A percentile compares a stretch with the other conserved stretches of the same genome.
Evolutionary conservation across 2,329 filamentous ascomycete species (phyloP).

Genomic region (Cercospora sesami): DNA sequence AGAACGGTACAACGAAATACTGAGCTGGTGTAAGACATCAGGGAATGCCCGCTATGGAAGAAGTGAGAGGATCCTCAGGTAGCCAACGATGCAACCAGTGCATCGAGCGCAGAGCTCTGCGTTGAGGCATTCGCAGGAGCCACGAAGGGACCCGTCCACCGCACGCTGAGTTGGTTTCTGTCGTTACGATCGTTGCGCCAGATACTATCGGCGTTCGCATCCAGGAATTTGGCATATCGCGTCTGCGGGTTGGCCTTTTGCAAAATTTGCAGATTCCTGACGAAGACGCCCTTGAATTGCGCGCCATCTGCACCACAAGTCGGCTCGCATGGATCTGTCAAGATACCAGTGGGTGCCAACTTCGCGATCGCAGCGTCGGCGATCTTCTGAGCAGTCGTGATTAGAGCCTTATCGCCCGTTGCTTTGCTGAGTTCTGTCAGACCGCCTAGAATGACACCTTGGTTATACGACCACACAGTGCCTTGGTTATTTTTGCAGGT

Average conservation of each 20-base stretch:
- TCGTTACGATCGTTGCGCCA: conserved; percentile 60
- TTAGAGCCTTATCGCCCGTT: conserved; percentile 36
- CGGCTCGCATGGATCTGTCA: conserved; percentile 44
- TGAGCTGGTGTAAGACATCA: background rate
- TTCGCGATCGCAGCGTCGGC: conserved; percentile 44
- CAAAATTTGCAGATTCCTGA: conserved; percentile 63
- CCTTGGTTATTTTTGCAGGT: conserved; percentile 56
- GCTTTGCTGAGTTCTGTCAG: conserved; percentile 55
- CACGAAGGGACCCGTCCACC: conserved; percentile 64
- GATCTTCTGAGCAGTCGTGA: conserved; percentile 41
- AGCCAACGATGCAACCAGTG: conserved; percentile 35
- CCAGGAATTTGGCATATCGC: conserved; percentile 56
- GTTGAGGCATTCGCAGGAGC: conserved; percentile 34
- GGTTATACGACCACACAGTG: conserved; percentile 53
- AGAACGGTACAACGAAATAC: background rate
- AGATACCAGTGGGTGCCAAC: conserved; percentile 42
- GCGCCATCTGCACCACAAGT: conserved; percentile 47
- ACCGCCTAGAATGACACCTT: conserved; percentile 61
- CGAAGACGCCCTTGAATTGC: conserved; percentile 73
- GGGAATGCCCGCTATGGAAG: background rate
- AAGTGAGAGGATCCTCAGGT: conserved; percentile 9
- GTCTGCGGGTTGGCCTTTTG: conserved; percentile 53
- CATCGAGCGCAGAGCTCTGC: conserved; percentile 38
- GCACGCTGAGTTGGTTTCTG: conserved; percentile 57
- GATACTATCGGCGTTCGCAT: conserved; percentile 63